phyloP scores from a whole-genome alignment of 805 yeast species.

The Candida quercuum region DNA sequence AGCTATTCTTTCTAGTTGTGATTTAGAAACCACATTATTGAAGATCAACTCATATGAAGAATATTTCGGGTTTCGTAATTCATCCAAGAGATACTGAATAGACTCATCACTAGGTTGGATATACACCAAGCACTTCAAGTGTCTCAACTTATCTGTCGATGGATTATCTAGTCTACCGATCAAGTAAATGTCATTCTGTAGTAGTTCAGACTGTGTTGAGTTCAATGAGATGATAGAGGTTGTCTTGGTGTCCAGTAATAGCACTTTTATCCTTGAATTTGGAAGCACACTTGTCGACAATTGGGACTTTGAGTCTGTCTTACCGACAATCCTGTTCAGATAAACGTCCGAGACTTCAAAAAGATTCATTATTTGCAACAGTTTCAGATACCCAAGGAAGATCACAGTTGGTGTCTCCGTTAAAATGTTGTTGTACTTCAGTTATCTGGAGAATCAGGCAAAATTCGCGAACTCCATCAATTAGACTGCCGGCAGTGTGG shows the following conservation, averaged over 20 bases:
- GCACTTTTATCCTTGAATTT: conserved; percentile 52
- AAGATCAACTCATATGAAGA: conserved; percentile 72
- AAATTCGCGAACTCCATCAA: too few species aligned
- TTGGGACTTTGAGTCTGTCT: conserved; percentile 1
- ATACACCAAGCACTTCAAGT: conserved; percentile 75
- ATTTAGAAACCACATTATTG: conserved; percentile 69
- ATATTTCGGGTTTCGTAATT: conserved; percentile 75
- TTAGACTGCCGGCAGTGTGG: too few species aligned
- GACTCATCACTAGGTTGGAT: conserved; percentile 67
- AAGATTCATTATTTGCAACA: conserved; percentile 36
- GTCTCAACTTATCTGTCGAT: conserved; percentile 66
- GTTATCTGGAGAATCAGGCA: too few species aligned
- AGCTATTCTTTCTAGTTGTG: conserved; percentile 80
- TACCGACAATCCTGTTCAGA: conserved; percentile 32
- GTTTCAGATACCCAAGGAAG: not conserved
- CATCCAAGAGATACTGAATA: conserved; percentile 54
- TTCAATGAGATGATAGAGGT: conserved; percentile 83
- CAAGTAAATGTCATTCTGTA: conserved; percentile 79
- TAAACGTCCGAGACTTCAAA: conserved; percentile 41
- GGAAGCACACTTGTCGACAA: conserved; percentile 17
- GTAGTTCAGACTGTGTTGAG: conserved; percentile 79
- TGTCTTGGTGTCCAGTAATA: conserved; percentile 75
- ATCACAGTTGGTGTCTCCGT: conserved; percentile 3
- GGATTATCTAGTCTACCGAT: conserved; percentile 64
- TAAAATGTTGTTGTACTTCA: too few species aligned